These are phyloP conservation scores for Ophiognomonia clavigignenti-juglandacearum DNA, from an alignment of 2,329 filamentous ascomycete genomes.

Conservation along the genomic window DNA sequence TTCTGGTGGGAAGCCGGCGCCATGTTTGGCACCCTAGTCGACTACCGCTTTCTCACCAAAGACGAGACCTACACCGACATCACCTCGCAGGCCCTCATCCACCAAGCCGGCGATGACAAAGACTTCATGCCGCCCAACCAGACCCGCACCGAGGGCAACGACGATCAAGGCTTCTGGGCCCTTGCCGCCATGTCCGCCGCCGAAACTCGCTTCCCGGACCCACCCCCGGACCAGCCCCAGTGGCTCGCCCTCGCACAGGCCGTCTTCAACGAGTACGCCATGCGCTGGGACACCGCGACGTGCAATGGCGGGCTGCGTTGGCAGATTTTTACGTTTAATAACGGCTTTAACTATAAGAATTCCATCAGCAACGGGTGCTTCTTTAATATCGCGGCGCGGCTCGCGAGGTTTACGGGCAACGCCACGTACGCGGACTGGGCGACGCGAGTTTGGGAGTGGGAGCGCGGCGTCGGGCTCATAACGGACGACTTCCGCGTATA, in stretches of 20 bases:
- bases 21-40: slow-evolving; percentile 65
- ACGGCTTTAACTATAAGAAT: slow-evolving; percentile 66
- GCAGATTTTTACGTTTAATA: slow-evolving; percentile 80
- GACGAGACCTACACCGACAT: slow-evolving; percentile 60
- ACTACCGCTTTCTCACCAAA: slow-evolving; percentile 68
- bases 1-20: slow-evolving; percentile 64
- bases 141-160: slow-evolving; percentile 59
- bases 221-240: slow-evolving; percentile 55
- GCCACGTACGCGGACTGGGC: slow-evolving; percentile 75
- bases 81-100: slow-evolving; percentile 52
- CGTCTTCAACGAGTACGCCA: slow-evolving; percentile 73
- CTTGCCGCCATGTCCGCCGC: slow-evolving; percentile 74
- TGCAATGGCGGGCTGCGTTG: slow-evolving; percentile 76
- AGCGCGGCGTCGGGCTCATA: slow-evolving; percentile 51
- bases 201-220: slow-evolving; percentile 70
- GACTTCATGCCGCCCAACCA: slow-evolving; percentile 67
- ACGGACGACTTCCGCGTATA: slow-evolving; percentile 48
- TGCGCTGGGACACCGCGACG: slow-evolving; percentile 60
- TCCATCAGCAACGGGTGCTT: slow-evolving; percentile 65
- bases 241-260: slow-evolving; percentile 78
- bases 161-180: slow-evolving; percentile 83
- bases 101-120: slow-evolving; percentile 53
- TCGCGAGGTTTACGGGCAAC: slow-evolving; percentile 76
- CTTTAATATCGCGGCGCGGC: slow-evolving; percentile 64
- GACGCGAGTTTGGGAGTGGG: slow-evolving; percentile 64